These are phyloP conservation scores for Zygoascus biomembranicola DNA, from an alignment of 805 yeast genomes.

Conservation along the genomic window DNA sequence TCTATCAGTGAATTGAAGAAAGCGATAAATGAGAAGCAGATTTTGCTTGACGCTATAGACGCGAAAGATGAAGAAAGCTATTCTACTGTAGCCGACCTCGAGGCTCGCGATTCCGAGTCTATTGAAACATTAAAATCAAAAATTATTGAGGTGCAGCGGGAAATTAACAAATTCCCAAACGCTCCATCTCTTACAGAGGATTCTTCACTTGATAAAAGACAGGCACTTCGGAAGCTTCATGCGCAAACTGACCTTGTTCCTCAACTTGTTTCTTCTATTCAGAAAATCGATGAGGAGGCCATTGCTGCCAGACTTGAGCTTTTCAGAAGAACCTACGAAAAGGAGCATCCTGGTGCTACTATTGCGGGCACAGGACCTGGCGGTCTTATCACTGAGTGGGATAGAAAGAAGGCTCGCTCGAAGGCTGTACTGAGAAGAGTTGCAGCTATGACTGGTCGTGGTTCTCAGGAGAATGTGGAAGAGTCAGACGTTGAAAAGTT, in stretches of 20 bases:
- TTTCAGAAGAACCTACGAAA: constrained; percentile 45
- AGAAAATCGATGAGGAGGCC: constrained; percentile 59
- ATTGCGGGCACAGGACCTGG: constrained; percentile 77
- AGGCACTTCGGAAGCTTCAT: constrained; percentile 50
- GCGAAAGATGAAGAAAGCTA: constrained; percentile 42
- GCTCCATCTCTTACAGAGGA: constrained; percentile 17
- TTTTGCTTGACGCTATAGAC: constrained; percentile 62
- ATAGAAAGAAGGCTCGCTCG: constrained; percentile 69
- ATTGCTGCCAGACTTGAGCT: constrained; percentile 57
- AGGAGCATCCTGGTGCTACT: constrained; percentile 62
- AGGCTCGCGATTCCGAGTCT: constrained; percentile 38
- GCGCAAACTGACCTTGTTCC: constrained; percentile 68
- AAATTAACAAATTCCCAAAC: constrained; percentile 23
- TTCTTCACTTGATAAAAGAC: constrained; percentile 39
- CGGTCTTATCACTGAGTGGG: constrained; percentile 79
- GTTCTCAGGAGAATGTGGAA: constrained; percentile 35
- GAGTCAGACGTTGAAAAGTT: constrained; percentile 41
- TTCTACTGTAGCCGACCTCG: constrained; percentile 31
- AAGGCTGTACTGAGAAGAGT: constrained; percentile 79
- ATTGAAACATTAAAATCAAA: constrained; percentile 58
- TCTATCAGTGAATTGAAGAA: constrained; percentile 52
- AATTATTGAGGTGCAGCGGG: constrained; percentile 40
- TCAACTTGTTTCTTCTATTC: constrained; percentile 52
- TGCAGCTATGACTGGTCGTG: constrained; percentile 87
- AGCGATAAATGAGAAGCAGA: constrained; percentile 61